A percentile compares a stretch with the other conserved stretches of the same genome.
phyloP scores from a whole-genome alignment of 306 rosid species.

The Lathyrus tuberosus region DNA sequence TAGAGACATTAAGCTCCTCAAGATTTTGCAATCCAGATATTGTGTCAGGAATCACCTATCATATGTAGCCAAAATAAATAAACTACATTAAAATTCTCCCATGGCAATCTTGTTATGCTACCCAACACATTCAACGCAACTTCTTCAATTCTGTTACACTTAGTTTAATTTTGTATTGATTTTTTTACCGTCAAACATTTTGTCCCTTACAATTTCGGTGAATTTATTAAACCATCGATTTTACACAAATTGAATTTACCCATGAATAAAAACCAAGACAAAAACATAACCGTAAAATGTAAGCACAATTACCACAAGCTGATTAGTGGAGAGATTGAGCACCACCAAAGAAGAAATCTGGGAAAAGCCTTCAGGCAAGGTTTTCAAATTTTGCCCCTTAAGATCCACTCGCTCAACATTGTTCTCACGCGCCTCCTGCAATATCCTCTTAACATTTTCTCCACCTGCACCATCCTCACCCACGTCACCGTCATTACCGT shows the following conservation, averaged over 20 bases:
- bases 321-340: conserved; percentile 70
- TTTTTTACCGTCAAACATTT: no score
- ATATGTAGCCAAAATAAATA: conserved; percentile 23
- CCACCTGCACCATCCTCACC: conserved; percentile 45
- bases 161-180: no score
- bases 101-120: no score
- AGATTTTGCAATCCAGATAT: conserved; percentile 72
- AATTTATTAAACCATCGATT: no score
- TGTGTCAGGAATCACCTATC: conserved; percentile 81
- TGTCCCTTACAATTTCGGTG: no score
- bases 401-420: conserved; percentile 63
- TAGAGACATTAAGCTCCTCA: conserved; percentile 78
- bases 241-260: no score
- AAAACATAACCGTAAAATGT: background rate
- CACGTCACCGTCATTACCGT: conserved; percentile 11
- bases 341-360: conserved; percentile 58
- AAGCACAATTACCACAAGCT: conserved; percentile 55
- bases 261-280: background rate
- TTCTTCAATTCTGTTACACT: no score
- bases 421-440: conserved; percentile 65
- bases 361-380: conserved; percentile 76
- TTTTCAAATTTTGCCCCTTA: conserved; percentile 53
- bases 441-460: conserved; percentile 70
- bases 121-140: no score
- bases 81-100: no score